These are phyloP conservation scores for Kitagawia praeruptora DNA, from an alignment of 129 eudicot species.

Conservation along the genomic window DNA sequence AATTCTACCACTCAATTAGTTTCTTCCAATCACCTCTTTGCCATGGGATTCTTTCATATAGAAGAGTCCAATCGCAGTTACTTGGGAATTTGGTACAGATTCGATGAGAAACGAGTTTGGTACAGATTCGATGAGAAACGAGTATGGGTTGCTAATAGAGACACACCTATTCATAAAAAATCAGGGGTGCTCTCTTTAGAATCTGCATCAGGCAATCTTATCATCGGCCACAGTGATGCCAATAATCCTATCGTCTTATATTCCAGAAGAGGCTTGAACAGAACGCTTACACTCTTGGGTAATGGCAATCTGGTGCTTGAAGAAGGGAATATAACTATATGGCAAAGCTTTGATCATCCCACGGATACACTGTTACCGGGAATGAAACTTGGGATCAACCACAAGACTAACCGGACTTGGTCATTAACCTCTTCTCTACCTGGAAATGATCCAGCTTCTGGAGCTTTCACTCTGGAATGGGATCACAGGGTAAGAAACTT, in stretches of 20 bases:
- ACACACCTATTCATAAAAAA: slow-evolving; percentile 21
- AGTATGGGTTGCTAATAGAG: slow-evolving; percentile 38
- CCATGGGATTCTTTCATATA: slow-evolving; percentile 20
- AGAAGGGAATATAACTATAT: slow-evolving; percentile 13
- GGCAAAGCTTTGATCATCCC: slow-evolving; percentile 31
- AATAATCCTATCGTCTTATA: slow-evolving; percentile 12
- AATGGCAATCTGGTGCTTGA: slow-evolving; percentile 20
- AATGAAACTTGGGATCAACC: slow-evolving; percentile 27
- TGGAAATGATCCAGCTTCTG: background rate
- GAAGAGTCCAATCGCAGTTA: slow-evolving; percentile 3
- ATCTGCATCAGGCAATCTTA: slow-evolving; percentile 16
- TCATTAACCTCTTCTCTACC: slow-evolving; percentile 26
- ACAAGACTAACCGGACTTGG: slow-evolving; percentile 14
- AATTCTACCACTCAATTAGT: slow-evolving; percentile 13
- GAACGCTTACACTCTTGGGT: slow-evolving; percentile 1
- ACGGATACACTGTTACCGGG: slow-evolving; percentile 21
- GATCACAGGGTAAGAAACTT: background rate
- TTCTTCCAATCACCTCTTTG: slow-evolving; percentile 12
- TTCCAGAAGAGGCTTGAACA: background rate
- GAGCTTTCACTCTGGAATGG: slow-evolving; percentile 21
- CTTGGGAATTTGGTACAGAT: slow-evolving; percentile 26
- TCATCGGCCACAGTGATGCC: slow-evolving; percentile 7
- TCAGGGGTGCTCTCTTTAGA: slow-evolving; percentile 20
- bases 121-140: too few species aligned
- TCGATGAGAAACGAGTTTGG: background rate